phyloP scores from a whole-genome alignment of 345 rosid species.

The Salix purpurea region DNA sequence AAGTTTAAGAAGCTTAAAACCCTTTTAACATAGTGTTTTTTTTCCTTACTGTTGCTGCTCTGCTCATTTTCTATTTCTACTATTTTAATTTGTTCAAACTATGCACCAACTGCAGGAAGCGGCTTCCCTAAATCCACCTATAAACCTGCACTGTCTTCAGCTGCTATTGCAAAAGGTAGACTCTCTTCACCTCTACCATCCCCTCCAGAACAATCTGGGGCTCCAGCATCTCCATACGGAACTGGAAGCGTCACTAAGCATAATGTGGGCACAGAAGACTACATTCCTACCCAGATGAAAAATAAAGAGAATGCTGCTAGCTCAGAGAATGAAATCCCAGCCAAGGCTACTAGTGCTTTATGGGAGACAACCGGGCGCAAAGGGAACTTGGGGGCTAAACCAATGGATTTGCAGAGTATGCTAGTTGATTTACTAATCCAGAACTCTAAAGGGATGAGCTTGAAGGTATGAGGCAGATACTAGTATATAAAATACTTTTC shows the following conservation, averaged over 20 bases:
- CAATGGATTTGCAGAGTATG: slow-evolving; percentile 58
- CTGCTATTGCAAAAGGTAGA: slow-evolving; percentile 45
- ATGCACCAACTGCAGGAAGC: slow-evolving; percentile 34
- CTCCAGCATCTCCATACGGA: slow-evolving; percentile 50
- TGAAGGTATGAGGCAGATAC: slow-evolving; percentile 47
- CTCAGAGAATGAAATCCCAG: slow-evolving; percentile 51
- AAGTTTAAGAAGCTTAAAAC: slow-evolving; percentile 18
- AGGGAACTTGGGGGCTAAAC: slow-evolving; percentile 39
- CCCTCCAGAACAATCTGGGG: slow-evolving; percentile 49
- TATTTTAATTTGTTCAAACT: neutral
- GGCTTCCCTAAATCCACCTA: slow-evolving; percentile 46
- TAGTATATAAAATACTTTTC: neutral
- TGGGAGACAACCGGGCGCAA: slow-evolving; percentile 44
- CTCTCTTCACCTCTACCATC: slow-evolving; percentile 67
- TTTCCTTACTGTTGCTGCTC: neutral
- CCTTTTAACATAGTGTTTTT: neutral
- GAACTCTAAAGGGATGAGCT: slow-evolving; percentile 76
- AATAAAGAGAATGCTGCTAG: slow-evolving; percentile 43
- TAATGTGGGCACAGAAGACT: slow-evolving; percentile 39
- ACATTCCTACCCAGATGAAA: slow-evolving; percentile 33
- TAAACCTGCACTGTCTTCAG: slow-evolving; percentile 45
- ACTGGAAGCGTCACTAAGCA: slow-evolving; percentile 43
- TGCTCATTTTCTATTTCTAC: neutral
- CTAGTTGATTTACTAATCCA: slow-evolving; percentile 57
- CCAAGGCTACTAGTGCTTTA: slow-evolving; percentile 32